Conservation (phyloP, 768 basidiomycete species). For the Piloderma croceum region DNA sequence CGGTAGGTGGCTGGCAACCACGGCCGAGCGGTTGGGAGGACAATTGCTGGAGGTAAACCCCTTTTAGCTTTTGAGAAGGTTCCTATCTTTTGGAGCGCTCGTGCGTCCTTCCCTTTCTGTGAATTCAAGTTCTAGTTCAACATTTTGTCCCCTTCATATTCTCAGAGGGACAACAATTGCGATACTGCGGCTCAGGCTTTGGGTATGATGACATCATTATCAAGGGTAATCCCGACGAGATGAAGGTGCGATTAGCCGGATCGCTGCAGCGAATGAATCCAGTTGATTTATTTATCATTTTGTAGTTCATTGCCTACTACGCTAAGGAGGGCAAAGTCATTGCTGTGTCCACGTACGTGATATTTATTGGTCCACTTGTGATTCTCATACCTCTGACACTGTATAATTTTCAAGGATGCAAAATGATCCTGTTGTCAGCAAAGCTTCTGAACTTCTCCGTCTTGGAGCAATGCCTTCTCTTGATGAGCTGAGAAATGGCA, state of each 20-base stretch:
- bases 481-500: constrained; percentile 67
- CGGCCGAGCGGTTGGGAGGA: constrained; percentile 77
- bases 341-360: constrained; percentile 56
- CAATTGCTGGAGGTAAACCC: constrained; percentile 57
- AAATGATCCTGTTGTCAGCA: constrained; percentile 73
- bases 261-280: not conserved
- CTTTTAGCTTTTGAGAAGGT: constrained; percentile 61
- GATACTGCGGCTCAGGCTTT: constrained; percentile 74
- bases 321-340: constrained; percentile 56
- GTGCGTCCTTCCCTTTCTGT: constrained; percentile 37
- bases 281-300: constrained; percentile 1
- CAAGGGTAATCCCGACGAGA: constrained; percentile 64
- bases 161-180: constrained; percentile 79
- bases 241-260: constrained; percentile 58
- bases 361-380: too few relatives aligned
- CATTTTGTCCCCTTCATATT: not conserved
- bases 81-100: constrained; percentile 88
- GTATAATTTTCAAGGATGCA: constrained; percentile 59
- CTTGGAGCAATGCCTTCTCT: constrained; percentile 76
- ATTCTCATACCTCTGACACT: too few relatives aligned
- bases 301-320: constrained; percentile 78
- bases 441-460: constrained; percentile 72
- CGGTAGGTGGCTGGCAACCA: constrained; percentile 76
- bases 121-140: constrained; percentile 2
- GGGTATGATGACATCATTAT: constrained; percentile 75